phyloP scores from a whole-genome alignment of 73 alveolate species.

The Tetrahymena thermophila region DNA sequence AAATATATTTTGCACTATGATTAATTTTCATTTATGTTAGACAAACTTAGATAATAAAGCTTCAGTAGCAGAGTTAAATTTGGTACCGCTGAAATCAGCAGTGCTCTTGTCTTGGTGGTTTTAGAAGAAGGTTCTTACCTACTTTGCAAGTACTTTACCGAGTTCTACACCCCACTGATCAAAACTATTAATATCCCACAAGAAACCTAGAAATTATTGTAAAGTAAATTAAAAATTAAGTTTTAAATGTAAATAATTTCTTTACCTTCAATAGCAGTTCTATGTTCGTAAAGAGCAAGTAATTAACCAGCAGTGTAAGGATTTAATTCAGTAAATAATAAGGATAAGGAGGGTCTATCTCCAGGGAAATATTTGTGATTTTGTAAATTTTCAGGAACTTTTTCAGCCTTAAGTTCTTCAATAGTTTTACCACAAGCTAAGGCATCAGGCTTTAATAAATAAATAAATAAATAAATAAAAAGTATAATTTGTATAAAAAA shows the following conservation, averaged over 20 bases:
- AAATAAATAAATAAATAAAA: background rate
- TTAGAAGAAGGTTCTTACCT: conserved; percentile 52
- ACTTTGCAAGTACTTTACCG: conserved; percentile 62
- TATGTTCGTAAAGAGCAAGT: conserved; percentile 64
- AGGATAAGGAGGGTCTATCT: conserved; percentile 57
- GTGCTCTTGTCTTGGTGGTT: conserved; percentile 17
- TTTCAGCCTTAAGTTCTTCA: conserved; percentile 52
- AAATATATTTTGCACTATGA: background rate
- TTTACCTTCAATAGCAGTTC: conserved; percentile 59
- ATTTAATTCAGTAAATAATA: conserved; percentile 44
- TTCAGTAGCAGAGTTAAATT: conserved; percentile 25
- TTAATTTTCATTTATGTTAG: background rate
- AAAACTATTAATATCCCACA: conserved; percentile 54
- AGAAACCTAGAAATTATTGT: conserved; percentile 18
- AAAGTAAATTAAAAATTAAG: background rate
- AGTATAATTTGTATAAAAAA: background rate
- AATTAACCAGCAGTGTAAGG: conserved; percentile 56
- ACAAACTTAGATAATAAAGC: conserved; percentile 1
- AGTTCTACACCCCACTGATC: conserved; percentile 78
- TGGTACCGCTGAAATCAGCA: conserved; percentile 14
- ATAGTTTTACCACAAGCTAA: conserved; percentile 65
- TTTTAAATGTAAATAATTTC: background rate
- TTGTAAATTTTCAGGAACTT: conserved; percentile 51
- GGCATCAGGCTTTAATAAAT: conserved; percentile 83
- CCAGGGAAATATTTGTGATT: conserved; percentile 60